Base-by-base conservation (phyloP, 2,329 filamentous ascomycete genomes). In the Fusarium pilosicola region DNA sequence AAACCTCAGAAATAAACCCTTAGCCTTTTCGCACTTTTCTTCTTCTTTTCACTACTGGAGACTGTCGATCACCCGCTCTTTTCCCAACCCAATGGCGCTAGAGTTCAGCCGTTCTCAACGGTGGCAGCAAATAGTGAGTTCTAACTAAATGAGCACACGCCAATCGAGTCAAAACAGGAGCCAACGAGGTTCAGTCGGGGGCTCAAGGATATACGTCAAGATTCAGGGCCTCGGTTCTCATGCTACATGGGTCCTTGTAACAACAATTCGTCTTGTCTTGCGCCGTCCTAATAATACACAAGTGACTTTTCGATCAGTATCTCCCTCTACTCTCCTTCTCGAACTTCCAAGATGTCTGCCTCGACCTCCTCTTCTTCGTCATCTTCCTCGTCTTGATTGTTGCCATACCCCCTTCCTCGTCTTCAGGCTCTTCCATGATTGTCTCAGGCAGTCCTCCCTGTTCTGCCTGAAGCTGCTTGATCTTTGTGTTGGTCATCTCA, bases 401-500 rank as follows among this genome's bases (percentile, higher is more conserved):
- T 78, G 13, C 79, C 79, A 18, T 80, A 79, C 22, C 68, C 76
- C 77, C 81, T 49, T 81, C 79, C 24, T 71, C 78, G n/a, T 75
- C 80, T 17, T 80, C 80, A 38, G 76, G 74, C 22, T 78, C 80
- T 58, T 80, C 79, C 6, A 74, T 61, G 65, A 69, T 77, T 55
- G 71, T 32, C 51, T 73, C 77, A 17, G 74, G 70, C 20, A 75
- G n/a, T 28, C 48, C 71, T 6, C 79, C 79, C 57, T 79, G 79
- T 51, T 81, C 86, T 15, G 77, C 82, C 57, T 85, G 83, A 51
- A 90, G 71, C 78, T 89, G 86, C 78, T 85, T 82, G 41, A 89
- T 74, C 78, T 83, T 87, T 3, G 88, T 89, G 52, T 92, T 89
- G 7, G 95, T 97, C 94, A 99, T 99, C 82, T 99, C 94, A 80